Conservation (phyloP, 805 yeast genomes). For the Candida ulmi region DNA sequence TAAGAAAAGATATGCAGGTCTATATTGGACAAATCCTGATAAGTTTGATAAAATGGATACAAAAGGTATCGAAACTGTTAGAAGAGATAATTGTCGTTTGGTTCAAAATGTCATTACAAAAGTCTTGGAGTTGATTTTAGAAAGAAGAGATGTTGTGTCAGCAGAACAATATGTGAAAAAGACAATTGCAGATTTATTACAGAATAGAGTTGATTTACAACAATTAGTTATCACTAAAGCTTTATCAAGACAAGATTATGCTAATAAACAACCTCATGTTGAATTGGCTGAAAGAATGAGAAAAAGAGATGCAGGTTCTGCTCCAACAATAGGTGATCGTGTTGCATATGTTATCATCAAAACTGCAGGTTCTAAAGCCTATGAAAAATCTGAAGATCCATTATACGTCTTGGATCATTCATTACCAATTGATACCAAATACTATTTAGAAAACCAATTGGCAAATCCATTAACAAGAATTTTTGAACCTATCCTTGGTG, state of each 20-base stretch:
- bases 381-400: slow-evolving; percentile 97
- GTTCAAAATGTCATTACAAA: slow-evolving; percentile 94
- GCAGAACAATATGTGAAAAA: slow-evolving; percentile 83
- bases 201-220: slow-evolving; percentile 87
- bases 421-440: slow-evolving; percentile 89
- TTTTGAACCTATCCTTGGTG: slow-evolving; percentile 93
- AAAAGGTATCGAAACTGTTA: slow-evolving; percentile 96
- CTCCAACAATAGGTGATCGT: slow-evolving; percentile 95
- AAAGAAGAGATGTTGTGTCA: slow-evolving; percentile 78
- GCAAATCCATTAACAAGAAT: slow-evolving; percentile 90
- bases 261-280: slow-evolving; percentile 96
- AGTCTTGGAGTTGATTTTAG: slow-evolving; percentile 77
- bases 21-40: slow-evolving; percentile 92
- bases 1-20: slow-evolving; percentile 95
- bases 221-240: slow-evolving; percentile 93
- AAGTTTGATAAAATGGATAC: slow-evolving; percentile 96
- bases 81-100: slow-evolving; percentile 94
- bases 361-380: slow-evolving; percentile 76
- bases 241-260: slow-evolving; percentile 76
- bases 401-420: slow-evolving; percentile 87
- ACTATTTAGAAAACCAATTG: slow-evolving; percentile 87
- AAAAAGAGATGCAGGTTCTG: slow-evolving; percentile 95
- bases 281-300: slow-evolving; percentile 94
- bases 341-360: slow-evolving; percentile 93
- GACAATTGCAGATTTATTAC: slow-evolving; percentile 84